Percentiles rank a stretch among this genome's conserved stretches.
Evolutionary conservation across 345 rosid genomes (phyloP).

Genomic region (Gynandropsis gynandra): DNA sequence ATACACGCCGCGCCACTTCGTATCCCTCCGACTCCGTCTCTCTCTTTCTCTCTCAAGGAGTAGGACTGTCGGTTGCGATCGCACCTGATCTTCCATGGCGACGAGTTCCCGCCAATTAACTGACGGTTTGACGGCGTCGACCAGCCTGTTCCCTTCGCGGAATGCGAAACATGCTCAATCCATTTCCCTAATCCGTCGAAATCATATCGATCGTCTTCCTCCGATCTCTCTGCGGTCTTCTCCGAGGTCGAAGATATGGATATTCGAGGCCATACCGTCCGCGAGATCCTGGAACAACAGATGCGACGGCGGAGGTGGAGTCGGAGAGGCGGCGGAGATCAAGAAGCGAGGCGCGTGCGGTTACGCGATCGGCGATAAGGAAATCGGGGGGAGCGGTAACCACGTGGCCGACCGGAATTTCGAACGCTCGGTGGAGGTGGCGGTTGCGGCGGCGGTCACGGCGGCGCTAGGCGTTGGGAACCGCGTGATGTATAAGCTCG

Average conservation of each 20-base stretch:
- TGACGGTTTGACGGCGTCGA: slow-evolving; percentile 25
- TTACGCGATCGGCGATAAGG: slow-evolving; percentile 28
- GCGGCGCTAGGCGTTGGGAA: slow-evolving; percentile 83
- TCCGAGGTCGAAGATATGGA: slow-evolving; percentile 21
- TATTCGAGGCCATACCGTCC: slow-evolving; percentile 28
- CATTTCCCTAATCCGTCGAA: slow-evolving; percentile 25
- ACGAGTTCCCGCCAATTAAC: slow-evolving; percentile 44
- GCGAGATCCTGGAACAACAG: slow-evolving; percentile 32
- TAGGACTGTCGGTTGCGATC: neutral
- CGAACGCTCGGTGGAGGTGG: slow-evolving; percentile 40
- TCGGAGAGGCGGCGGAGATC: slow-evolving; percentile 15
- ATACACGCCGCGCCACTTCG: too few relatives aligned
- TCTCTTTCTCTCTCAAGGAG: neutral
- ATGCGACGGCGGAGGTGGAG: slow-evolving; percentile 36
- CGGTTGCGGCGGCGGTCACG: slow-evolving; percentile 62
- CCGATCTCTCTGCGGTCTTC: slow-evolving; percentile 30
- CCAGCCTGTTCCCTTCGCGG: slow-evolving; percentile 22
- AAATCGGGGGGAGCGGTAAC: slow-evolving; percentile 19
- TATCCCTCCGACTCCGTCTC: too few relatives aligned
- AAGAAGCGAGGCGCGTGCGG: slow-evolving; percentile 27
- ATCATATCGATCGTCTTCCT: slow-evolving; percentile 22
- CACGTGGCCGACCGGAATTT: slow-evolving; percentile 24
- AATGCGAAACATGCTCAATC: slow-evolving; percentile 22
- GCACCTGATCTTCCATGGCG: slow-evolving; percentile 36
- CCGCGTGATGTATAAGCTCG: slow-evolving; percentile 77